Conservation (phyloP, 2,329 filamentous ascomycete species). For the Cordyceps javanica region DNA sequence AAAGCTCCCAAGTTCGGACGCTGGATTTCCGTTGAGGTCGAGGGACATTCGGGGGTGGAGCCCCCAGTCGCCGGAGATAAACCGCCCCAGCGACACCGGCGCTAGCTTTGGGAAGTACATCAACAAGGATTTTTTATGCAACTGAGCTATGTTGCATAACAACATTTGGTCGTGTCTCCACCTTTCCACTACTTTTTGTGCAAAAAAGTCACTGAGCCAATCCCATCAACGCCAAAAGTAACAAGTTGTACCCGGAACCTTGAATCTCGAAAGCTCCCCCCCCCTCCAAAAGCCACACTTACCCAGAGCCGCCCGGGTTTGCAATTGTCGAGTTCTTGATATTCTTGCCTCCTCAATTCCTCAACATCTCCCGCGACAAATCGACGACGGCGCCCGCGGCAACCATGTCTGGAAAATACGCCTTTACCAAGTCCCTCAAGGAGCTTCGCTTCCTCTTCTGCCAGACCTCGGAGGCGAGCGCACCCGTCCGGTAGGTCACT, state of each 20-base stretch:
- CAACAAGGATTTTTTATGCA: not conserved
- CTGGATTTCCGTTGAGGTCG: constrained; percentile 7
- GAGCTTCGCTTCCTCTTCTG: constrained; percentile 97
- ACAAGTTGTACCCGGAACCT: not conserved
- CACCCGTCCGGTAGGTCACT: constrained; percentile 67
- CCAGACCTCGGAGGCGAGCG: constrained; percentile 87
- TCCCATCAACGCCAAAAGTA: constrained; percentile 6
- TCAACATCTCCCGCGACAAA: not conserved
- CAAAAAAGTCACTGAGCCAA: not conserved
- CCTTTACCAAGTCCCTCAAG: constrained; percentile 80
- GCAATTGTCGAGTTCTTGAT: not conserved
- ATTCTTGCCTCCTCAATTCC: not conserved
- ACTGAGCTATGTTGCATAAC: not conserved
- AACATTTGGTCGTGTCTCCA: not conserved
- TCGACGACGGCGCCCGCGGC: not conserved
- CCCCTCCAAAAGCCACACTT: not conserved
- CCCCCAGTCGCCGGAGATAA: constrained; percentile 10
- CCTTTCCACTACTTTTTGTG: constrained; percentile 3
- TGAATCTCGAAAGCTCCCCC: not conserved
- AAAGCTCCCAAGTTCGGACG: not conserved
- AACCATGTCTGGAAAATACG: constrained; percentile 87
- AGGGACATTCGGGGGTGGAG: not conserved
- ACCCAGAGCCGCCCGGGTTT: not conserved
- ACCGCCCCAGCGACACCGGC: constrained; percentile 13
- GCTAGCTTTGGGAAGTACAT: not conserved